phyloP scores from a whole-genome alignment of 257 asterid species.

The Solanum pinnatisectum region DNA sequence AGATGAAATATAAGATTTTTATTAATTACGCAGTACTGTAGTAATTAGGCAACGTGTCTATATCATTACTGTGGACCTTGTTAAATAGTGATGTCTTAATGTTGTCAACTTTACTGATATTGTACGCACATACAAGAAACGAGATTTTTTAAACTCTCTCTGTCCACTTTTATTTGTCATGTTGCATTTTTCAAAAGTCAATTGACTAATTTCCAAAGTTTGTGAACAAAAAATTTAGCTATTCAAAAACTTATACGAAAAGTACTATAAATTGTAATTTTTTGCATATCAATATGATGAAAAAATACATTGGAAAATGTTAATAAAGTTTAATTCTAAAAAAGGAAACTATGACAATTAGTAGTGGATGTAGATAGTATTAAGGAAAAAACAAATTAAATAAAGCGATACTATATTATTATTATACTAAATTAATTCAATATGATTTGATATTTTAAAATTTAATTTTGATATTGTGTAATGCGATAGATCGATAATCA shows the following conservation, averaged over 20 bases:
- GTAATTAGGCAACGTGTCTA: not conserved
- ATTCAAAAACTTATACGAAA: too few species aligned
- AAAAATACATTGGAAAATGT: too few species aligned
- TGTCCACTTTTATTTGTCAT: rapidly evolving
- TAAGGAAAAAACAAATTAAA: not conserved
- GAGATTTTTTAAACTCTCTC: not conserved
- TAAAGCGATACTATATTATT: not conserved
- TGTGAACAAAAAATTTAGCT: too few species aligned
- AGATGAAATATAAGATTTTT: not conserved
- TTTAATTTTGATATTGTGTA: not conserved
- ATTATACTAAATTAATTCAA: too few species aligned
- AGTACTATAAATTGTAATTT: too few species aligned
- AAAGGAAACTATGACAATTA: too few species aligned
- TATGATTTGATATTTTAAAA: too few species aligned
- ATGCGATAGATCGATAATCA: too few species aligned
- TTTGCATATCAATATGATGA: too few species aligned
- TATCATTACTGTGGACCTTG: not conserved
- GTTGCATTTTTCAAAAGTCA: rapidly evolving
- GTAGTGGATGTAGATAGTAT: too few species aligned
- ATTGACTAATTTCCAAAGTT: too few species aligned
- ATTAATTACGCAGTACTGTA: not conserved
- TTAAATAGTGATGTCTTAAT: not conserved
- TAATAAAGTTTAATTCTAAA: too few species aligned
- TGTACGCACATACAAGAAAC: not conserved
- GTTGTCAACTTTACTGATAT: not conserved